These are phyloP conservation scores for Epichloe coenophiala DNA, from an alignment of 2,329 filamentous ascomycete genomes.

Conservation along the genomic window DNA sequence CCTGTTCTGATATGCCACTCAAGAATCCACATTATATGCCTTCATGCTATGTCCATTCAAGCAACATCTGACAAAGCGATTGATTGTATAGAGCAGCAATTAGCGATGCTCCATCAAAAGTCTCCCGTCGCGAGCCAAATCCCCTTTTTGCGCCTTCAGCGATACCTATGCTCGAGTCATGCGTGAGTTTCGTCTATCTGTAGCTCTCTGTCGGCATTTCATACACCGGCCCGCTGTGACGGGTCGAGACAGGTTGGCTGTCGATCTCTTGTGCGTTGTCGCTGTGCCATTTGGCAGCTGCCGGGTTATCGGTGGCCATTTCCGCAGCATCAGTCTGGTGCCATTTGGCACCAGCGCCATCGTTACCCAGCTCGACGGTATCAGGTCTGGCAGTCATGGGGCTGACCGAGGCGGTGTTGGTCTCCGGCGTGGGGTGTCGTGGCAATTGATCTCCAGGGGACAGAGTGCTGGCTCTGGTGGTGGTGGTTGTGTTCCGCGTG, in stretches of 20 bases:
- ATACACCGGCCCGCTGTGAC: slow-evolving; percentile 24
- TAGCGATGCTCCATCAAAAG: not conserved
- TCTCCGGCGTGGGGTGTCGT: slow-evolving; percentile 14
- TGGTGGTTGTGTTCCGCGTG: slow-evolving; percentile 10
- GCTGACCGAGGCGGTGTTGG: slow-evolving; percentile 7
- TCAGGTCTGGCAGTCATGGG: slow-evolving; percentile 4
- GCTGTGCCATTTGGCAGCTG: slow-evolving; percentile 21
- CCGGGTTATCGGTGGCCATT: slow-evolving; percentile 18
- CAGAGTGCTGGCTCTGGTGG: slow-evolving; percentile 7
- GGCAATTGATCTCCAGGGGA: slow-evolving; percentile 11
- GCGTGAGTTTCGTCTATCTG: slow-evolving; percentile 11
- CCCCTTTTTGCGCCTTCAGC: not conserved
- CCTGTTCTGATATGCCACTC: not conserved
- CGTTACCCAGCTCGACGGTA: slow-evolving; percentile 9
- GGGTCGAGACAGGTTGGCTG: slow-evolving; percentile 19
- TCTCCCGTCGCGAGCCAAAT: not conserved
- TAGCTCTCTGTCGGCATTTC: slow-evolving; percentile 29
- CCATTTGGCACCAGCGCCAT: slow-evolving; percentile 5
- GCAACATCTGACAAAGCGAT: not conserved
- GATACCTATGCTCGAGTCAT: not conserved
- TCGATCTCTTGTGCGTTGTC: slow-evolving; percentile 26
- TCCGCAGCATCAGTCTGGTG: slow-evolving; percentile 13
- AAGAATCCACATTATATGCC: not conserved
- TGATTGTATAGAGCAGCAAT: not conserved
- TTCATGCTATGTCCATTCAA: not conserved